Evolutionary conservation across 805 yeast species (phyloP).

Genomic region (Ogataea methylovora): DNA sequence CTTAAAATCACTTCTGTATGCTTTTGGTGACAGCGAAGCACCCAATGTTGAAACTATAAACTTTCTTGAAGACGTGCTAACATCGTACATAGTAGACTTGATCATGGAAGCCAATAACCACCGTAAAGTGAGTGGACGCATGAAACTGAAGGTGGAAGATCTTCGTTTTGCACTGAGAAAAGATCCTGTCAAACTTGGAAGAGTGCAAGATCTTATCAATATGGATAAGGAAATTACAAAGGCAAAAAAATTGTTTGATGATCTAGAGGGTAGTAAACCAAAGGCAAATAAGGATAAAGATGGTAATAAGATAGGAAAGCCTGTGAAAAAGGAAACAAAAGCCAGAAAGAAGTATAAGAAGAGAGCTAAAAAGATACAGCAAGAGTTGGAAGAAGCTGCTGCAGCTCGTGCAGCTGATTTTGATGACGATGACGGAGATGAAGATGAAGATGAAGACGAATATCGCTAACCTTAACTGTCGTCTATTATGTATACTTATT

Average conservation of each 20-base stretch:
- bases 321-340: slow-evolving; percentile 11
- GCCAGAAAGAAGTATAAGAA: slow-evolving; percentile 1
- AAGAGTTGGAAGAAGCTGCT: slow-evolving; percentile 4
- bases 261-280: slow-evolving; percentile 40
- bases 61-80: slow-evolving; percentile 58
- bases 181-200: slow-evolving; percentile 61
- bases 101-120: slow-evolving; percentile 43
- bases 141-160: slow-evolving; percentile 64
- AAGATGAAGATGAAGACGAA: slow-evolving; percentile 4
- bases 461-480: too few species aligned
- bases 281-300: slow-evolving; percentile 17
- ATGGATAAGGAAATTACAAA: slow-evolving; percentile 55
- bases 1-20: slow-evolving; percentile 53
- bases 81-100: slow-evolving; percentile 54
- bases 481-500: too few species aligned
- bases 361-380: slow-evolving; percentile 2
- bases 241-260: slow-evolving; percentile 63
- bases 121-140: slow-evolving; percentile 40
- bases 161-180: slow-evolving; percentile 61
- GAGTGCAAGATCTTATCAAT: slow-evolving; percentile 56
- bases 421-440: not conserved
- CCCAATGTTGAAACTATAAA: slow-evolving; percentile 63
- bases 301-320: slow-evolving; percentile 13
- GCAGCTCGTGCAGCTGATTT: too few species aligned
- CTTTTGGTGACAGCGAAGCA: slow-evolving; percentile 65